Conservation (phyloP, 106 monocot species). For the Dendrobium nobile region DNA sequence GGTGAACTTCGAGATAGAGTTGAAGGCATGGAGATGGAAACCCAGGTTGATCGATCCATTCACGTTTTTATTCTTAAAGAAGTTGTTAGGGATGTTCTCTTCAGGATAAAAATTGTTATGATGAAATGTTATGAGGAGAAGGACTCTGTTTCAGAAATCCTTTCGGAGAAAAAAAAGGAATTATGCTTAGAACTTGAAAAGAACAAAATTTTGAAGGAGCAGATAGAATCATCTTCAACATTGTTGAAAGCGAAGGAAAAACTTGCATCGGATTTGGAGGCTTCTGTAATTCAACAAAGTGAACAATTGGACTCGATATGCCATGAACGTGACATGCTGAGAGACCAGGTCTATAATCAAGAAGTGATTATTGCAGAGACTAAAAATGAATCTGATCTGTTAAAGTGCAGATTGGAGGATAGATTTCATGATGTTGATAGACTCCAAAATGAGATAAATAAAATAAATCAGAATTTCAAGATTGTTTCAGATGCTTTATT, state of each 20-base stretch:
- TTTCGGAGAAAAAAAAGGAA: slow-evolving; percentile 29
- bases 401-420: slow-evolving; percentile 33
- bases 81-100: slow-evolving; percentile 20
- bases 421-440: slow-evolving; percentile 23
- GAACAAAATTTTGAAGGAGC: slow-evolving; percentile 31
- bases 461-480: slow-evolving; percentile 33
- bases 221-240: slow-evolving; percentile 20
- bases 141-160: slow-evolving; percentile 4
- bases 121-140: slow-evolving; percentile 24
- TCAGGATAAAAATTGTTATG: slow-evolving; percentile 14
- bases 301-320: slow-evolving; percentile 24
- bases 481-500: slow-evolving; percentile 16
- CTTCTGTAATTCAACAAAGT: slow-evolving; percentile 23
- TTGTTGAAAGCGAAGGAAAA: slow-evolving; percentile 33
- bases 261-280: slow-evolving; percentile 19
- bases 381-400: slow-evolving; percentile 23
- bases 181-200: slow-evolving; percentile 27
- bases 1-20: slow-evolving; percentile 10
- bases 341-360: slow-evolving; percentile 29
- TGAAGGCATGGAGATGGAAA: slow-evolving; percentile 20
- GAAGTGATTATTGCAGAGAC: slow-evolving; percentile 25
- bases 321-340: slow-evolving; percentile 25
- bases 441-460: slow-evolving; percentile 23
- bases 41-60: slow-evolving; percentile 21
- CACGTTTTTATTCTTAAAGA: slow-evolving; percentile 21